A percentile compares a stretch with the other conserved stretches of the same genome.
Evolutionary conservation across 2,329 filamentous ascomycete species (phyloP).

Genomic region (Colletotrichum caudatum): DNA sequence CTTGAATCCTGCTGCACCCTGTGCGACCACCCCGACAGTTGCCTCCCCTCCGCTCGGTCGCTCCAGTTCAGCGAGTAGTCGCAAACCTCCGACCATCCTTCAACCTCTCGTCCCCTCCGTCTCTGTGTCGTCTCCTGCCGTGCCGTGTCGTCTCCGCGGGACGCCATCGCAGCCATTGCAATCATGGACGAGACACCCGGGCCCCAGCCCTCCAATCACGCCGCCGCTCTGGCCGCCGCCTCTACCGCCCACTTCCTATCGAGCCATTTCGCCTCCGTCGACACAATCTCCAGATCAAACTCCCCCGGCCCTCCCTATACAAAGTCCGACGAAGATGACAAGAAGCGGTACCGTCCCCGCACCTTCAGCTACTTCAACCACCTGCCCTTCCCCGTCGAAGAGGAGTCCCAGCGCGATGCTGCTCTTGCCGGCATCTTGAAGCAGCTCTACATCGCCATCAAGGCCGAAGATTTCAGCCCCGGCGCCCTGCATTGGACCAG

Average conservation of each 20-base stretch:
- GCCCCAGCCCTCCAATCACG: slow-evolving; percentile 53
- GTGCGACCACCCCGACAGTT: slow-evolving; percentile 12
- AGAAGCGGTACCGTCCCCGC: slow-evolving; percentile 81
- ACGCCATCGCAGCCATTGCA: background rate
- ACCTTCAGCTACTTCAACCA: slow-evolving; percentile 94
- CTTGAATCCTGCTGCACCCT: slow-evolving; percentile 29
- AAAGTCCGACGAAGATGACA: slow-evolving; percentile 63
- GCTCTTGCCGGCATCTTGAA: slow-evolving; percentile 90
- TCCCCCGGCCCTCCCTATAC: slow-evolving; percentile 78
- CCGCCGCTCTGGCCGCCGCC: slow-evolving; percentile 48
- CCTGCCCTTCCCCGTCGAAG: slow-evolving; percentile 89
- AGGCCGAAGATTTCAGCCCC: slow-evolving; percentile 92
- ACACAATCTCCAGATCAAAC: slow-evolving; percentile 86
- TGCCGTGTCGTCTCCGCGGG: background rate
- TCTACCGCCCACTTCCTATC: slow-evolving; percentile 54
- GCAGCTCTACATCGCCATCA: slow-evolving; percentile 91
- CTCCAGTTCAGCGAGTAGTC: slow-evolving; percentile 11
- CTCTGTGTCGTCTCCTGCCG: background rate
- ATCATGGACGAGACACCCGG: slow-evolving; percentile 50
- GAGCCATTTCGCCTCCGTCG: slow-evolving; percentile 60
- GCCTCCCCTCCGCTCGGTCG: slow-evolving; percentile 33
- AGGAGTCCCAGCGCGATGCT: slow-evolving; percentile 79
- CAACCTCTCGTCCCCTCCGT: background rate
- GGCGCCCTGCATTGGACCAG: slow-evolving; percentile 97
- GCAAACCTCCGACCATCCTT: background rate